Evolutionary conservation across 2,329 filamentous ascomycete genomes (phyloP).

Genomic region (Tolypocladium guangdongense): DNA sequence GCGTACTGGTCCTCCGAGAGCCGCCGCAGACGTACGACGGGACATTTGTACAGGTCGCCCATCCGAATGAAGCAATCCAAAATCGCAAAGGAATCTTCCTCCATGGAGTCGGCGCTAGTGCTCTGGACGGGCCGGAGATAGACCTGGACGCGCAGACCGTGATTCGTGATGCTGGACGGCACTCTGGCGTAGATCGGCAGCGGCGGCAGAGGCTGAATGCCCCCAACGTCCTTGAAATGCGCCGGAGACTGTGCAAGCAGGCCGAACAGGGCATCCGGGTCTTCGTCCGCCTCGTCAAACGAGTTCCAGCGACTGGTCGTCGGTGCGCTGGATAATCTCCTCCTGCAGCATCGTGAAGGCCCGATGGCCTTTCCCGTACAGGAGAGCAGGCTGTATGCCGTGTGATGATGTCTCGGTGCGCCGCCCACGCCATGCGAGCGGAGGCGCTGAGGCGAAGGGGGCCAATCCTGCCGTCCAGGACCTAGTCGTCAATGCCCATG

Average conservation of each 20-base stretch:
- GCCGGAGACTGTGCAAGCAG: neutral
- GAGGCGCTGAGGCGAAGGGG: neutral
- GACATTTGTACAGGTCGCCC: neutral
- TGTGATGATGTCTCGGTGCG: constrained; percentile 8
- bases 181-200: neutral
- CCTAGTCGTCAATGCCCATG: neutral
- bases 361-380: constrained; percentile 10
- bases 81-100: neutral
- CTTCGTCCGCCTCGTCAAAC: neutral
- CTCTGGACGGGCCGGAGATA: neutral
- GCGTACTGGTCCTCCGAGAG: neutral
- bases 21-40: neutral
- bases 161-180: neutral
- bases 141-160: neutral
- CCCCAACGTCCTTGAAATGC: neutral
- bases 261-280: neutral
- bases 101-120: neutral
- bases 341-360: constrained; percentile 11
- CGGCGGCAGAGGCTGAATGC: neutral
- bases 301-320: constrained; percentile 6
- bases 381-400: constrained; percentile 11
- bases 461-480: neutral
- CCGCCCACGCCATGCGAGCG: constrained; percentile 9
- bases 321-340: constrained; percentile 6
- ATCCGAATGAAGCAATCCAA: neutral